These are phyloP conservation scores for Rosa chinensis DNA, from an alignment of 306 rosid genomes.

Conservation along the genomic window DNA sequence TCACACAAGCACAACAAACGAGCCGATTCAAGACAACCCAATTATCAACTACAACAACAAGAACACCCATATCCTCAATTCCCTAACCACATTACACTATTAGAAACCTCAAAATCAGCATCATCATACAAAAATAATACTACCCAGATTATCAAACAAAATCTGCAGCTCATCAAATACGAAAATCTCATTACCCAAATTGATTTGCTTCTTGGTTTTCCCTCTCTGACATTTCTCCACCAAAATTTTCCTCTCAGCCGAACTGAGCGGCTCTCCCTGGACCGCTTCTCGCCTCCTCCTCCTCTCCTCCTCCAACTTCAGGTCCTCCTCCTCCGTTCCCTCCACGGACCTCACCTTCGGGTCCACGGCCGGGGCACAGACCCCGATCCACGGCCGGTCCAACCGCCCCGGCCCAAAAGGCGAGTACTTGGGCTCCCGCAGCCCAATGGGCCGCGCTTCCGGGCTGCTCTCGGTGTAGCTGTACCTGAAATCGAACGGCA, in stretches of 20 bases:
- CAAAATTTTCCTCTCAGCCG: constrained; percentile 66
- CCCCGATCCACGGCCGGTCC: constrained; percentile 81
- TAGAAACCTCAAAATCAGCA: neutral
- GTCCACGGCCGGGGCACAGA: constrained; percentile 80
- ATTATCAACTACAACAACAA: neutral
- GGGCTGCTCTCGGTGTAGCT: constrained; percentile 85
- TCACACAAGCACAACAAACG: too few species aligned
- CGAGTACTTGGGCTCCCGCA: constrained; percentile 84
- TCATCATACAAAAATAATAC: neutral
- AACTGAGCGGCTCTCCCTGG: constrained; percentile 61
- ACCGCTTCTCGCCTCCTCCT: constrained; percentile 49
- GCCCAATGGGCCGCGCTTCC: constrained; percentile 73
- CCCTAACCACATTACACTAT: too few species aligned
- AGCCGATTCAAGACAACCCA: too few species aligned
- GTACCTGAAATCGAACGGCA: constrained; percentile 83
- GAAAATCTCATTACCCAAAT: constrained; percentile 54
- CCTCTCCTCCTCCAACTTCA: constrained; percentile 60
- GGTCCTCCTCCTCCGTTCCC: constrained; percentile 47
- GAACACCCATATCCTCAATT: neutral
- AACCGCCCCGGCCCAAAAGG: constrained; percentile 85
- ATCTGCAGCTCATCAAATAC: neutral
- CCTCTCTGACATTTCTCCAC: constrained; percentile 58
- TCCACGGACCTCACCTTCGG: constrained; percentile 62
- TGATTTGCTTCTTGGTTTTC: constrained; percentile 75
- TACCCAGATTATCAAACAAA: neutral